Percentiles rank a stretch among this genome's conserved stretches.
Evolutionary conservation across 2,329 filamentous ascomycete species (phyloP).

Genomic region (Colletotrichum melonis): DNA sequence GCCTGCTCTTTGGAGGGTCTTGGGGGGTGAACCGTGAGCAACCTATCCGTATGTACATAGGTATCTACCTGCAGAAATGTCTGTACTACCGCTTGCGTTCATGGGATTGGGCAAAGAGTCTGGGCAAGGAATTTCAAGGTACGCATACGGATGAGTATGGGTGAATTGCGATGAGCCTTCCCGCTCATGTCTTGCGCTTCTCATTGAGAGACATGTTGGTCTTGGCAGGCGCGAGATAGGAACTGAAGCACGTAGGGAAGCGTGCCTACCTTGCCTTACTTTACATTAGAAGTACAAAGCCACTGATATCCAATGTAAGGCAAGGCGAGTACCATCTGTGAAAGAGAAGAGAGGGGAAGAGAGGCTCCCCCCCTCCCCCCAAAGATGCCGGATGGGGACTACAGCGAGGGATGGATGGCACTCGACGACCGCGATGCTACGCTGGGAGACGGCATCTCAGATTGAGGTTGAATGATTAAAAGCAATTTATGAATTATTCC

Average conservation of each 20-base stretch:
- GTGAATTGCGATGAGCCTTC: not conserved
- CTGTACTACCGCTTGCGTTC: not conserved
- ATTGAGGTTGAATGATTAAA: not conserved
- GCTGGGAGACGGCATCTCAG: not conserved
- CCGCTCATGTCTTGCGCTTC: not conserved
- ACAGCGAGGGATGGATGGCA: not conserved
- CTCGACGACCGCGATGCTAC: not conserved
- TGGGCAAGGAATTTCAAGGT: not conserved
- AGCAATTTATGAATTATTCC: not conserved
- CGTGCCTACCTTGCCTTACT: not conserved
- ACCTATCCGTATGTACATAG: too few species aligned
- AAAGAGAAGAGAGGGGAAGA: not conserved
- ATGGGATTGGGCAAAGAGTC: not conserved
- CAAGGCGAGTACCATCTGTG: too few species aligned
- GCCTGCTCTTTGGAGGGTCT: too few species aligned
- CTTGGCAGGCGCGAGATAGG: not conserved
- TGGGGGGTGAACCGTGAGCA: too few species aligned
- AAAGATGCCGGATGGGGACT: not conserved
- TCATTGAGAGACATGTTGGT: not conserved
- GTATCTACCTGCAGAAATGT: not conserved
- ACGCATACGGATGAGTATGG: not conserved
- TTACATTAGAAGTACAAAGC: too few species aligned
- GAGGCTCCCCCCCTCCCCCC: not conserved
- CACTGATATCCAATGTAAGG: too few species aligned
- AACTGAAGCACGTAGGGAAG: not conserved